Percentiles rank a stretch among this genome's conserved stretches.
These are phyloP conservation scores for Leptographium radiaticola DNA, from an alignment of 2,329 filamentous ascomycete genomes.

Conservation along the genomic window DNA sequence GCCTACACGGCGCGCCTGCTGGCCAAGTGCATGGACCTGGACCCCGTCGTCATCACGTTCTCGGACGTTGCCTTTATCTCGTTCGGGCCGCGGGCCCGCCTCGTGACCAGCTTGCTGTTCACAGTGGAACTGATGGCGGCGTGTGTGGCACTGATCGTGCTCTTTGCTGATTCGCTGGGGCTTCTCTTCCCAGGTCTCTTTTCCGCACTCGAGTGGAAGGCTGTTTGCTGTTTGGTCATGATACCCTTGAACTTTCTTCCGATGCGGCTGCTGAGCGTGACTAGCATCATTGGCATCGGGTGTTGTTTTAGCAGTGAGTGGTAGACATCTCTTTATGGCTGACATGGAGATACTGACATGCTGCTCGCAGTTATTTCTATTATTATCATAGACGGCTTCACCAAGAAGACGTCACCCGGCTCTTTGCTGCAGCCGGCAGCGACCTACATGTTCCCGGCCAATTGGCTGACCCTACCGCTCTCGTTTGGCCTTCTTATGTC, in stretches of 20 bases:
- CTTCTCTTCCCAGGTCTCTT: slow-evolving; percentile 59
- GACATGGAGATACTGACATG: not conserved
- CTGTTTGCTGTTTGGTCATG: slow-evolving; percentile 65
- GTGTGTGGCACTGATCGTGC: slow-evolving; percentile 76
- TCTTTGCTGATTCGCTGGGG: slow-evolving; percentile 86
- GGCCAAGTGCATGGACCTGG: slow-evolving; percentile 77
- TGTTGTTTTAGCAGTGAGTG: slow-evolving; percentile 75
- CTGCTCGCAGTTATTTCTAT: slow-evolving; percentile 59
- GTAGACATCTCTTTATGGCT: not conserved
- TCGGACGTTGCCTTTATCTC: slow-evolving; percentile 87
- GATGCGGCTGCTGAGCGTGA: slow-evolving; percentile 72
- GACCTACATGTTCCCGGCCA: slow-evolving; percentile 71
- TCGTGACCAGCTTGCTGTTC: slow-evolving; percentile 76
- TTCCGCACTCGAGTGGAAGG: slow-evolving; percentile 65
- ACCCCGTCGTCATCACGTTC: slow-evolving; percentile 80
- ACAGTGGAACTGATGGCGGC: slow-evolving; percentile 76
- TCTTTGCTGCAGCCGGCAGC: slow-evolving; percentile 69
- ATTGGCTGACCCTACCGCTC: slow-evolving; percentile 78
- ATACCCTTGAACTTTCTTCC: slow-evolving; percentile 77
- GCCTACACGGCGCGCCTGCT: slow-evolving; percentile 76
- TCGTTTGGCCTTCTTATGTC: slow-evolving; percentile 85
- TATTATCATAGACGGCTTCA: slow-evolving; percentile 71
- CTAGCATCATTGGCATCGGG: slow-evolving; percentile 84
- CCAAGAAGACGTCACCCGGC: slow-evolving; percentile 67
- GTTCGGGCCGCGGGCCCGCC: slow-evolving; percentile 68